Conservation (phyloP, 129 eudicot genomes). For the Ambrosia artemisiifolia region DNA sequence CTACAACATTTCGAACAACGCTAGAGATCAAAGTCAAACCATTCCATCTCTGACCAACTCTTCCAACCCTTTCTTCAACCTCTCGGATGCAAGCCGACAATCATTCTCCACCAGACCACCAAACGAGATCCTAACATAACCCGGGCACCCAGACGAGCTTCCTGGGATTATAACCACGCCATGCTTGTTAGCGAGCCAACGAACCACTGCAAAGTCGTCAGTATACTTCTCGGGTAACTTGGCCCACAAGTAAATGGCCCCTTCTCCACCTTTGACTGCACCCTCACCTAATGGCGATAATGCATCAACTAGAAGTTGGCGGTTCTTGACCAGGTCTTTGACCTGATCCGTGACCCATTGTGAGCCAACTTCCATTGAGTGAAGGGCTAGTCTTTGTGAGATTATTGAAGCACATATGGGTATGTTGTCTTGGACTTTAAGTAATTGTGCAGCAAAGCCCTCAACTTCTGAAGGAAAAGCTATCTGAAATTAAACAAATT, state of each 20-base stretch:
- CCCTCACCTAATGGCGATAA: slow-evolving; percentile 73
- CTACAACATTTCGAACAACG: not conserved
- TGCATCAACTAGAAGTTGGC: slow-evolving; percentile 61
- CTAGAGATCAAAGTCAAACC: slow-evolving; percentile 42
- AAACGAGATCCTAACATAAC: slow-evolving; percentile 84
- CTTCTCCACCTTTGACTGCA: slow-evolving; percentile 94
- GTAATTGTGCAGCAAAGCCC: slow-evolving; percentile 66
- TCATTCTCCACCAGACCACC: slow-evolving; percentile 78
- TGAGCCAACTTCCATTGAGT: slow-evolving; percentile 74
- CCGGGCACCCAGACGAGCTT: slow-evolving; percentile 70
- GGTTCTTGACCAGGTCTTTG: slow-evolving; percentile 65
- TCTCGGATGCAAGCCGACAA: slow-evolving; percentile 61
- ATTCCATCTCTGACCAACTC: slow-evolving; percentile 76
- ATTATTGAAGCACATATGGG: slow-evolving; percentile 96
- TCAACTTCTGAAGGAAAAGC: slow-evolving; percentile 90
- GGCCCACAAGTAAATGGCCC: slow-evolving; percentile 95
- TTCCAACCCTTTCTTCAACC: slow-evolving; percentile 80
- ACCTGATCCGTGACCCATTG: slow-evolving; percentile 86
- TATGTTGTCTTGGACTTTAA: slow-evolving; percentile 96
- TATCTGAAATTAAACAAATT: slow-evolving; percentile 55
- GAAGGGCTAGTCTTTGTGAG: slow-evolving; percentile 75
- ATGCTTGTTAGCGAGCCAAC: slow-evolving; percentile 82
- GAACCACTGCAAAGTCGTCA: slow-evolving; percentile 75
- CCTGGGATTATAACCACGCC: slow-evolving; percentile 73
- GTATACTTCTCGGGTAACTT: slow-evolving; percentile 59